These are phyloP conservation scores for Collybiopsis luxurians DNA, from an alignment of 768 basidiomycete species.

Conservation along the genomic window DNA sequence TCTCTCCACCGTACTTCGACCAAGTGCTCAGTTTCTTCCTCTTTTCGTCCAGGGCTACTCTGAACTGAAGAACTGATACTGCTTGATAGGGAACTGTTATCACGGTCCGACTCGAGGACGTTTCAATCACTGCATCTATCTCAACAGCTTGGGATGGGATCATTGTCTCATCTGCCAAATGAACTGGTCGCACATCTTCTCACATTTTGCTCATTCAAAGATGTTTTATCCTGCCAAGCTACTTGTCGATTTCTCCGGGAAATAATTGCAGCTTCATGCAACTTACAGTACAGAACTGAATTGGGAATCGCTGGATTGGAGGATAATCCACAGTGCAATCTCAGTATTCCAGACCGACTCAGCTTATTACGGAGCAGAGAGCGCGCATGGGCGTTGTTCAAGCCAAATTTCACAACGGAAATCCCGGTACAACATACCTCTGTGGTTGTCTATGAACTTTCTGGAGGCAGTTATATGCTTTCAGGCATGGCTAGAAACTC, in stretches of 20 bases:
- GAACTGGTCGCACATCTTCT: constrained; percentile 3
- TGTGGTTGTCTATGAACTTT: constrained; percentile 7
- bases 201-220: neutral
- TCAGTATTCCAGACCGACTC: neutral
- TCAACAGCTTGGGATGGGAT: constrained; percentile 3
- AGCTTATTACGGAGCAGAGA: neutral
- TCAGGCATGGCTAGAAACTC: constrained; percentile 1
- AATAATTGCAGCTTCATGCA: neutral
- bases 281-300: neutral
- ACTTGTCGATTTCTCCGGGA: neutral
- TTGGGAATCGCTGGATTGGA: constrained; percentile 2
- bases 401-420: neutral
- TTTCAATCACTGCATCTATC: no score
- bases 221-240: neutral
- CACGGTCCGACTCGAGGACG: no score
- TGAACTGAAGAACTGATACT: no score
- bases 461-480: constrained; percentile 6
- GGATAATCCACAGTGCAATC: constrained; percentile 1
- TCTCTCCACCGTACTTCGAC: no score
- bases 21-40: no score
- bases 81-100: no score
- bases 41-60: no score
- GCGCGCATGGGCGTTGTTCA: constrained; percentile 1
- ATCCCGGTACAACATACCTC: constrained; percentile 1
- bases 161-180: neutral